phyloP scores from a whole-genome alignment of 2,329 filamentous ascomycete species.

The Ophiostoma himal-ulmi region DNA sequence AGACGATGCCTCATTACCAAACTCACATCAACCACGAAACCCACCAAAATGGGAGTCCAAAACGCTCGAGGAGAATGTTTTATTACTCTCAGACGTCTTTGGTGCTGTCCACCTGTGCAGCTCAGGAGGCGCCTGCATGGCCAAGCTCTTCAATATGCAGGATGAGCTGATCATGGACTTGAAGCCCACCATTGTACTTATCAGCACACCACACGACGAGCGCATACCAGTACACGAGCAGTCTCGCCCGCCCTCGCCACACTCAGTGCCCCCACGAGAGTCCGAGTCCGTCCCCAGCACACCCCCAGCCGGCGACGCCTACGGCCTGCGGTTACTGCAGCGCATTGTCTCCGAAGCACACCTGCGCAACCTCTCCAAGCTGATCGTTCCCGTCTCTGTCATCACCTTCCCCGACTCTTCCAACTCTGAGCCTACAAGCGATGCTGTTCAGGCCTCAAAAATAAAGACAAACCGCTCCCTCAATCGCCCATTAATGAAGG shows the following conservation, averaged over 20 bases:
- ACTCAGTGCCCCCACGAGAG: slow-evolving; percentile 35
- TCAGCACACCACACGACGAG: slow-evolving; percentile 52
- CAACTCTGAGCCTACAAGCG: slow-evolving; percentile 21
- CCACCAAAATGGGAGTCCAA: slow-evolving; percentile 33
- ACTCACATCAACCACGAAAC: neutral
- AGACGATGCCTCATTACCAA: slow-evolving; percentile 25
- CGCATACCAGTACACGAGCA: slow-evolving; percentile 35
- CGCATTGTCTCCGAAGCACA: slow-evolving; percentile 55
- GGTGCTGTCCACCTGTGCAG: slow-evolving; percentile 51
- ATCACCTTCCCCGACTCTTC: slow-evolving; percentile 39
- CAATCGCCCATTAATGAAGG: slow-evolving; percentile 51
- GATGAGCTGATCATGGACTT: slow-evolving; percentile 48
- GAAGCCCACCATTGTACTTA: slow-evolving; percentile 52
- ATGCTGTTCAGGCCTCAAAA: neutral
- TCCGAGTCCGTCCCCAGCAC: slow-evolving; percentile 32
- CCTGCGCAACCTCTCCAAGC: slow-evolving; percentile 49
- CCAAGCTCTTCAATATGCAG: slow-evolving; percentile 48
- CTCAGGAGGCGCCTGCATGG: slow-evolving; percentile 48
- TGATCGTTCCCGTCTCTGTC: slow-evolving; percentile 52
- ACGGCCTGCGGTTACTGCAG: slow-evolving; percentile 50
- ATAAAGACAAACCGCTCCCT: slow-evolving; percentile 27
- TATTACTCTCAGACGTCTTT: slow-evolving; percentile 49
- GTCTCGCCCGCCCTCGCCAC: slow-evolving; percentile 41
- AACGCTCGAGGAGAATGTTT: slow-evolving; percentile 42
- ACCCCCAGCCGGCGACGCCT: slow-evolving; percentile 44